Conservation (phyloP, 1,284 basidiomycete genomes). For the Tilletia horrida region DNA sequence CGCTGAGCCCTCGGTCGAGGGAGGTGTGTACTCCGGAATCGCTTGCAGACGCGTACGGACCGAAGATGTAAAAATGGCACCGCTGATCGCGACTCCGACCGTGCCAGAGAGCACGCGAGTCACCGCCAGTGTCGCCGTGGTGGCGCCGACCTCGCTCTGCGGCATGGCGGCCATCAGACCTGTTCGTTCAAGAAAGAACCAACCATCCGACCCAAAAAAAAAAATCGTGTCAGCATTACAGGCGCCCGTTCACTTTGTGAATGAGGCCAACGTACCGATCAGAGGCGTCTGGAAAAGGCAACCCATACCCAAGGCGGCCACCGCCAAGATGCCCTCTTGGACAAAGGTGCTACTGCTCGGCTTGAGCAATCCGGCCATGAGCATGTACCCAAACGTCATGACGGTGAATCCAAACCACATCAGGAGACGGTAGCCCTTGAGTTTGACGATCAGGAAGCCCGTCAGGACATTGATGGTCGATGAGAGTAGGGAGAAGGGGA, state of each 20-base stretch:
- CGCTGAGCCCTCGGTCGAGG: background rate
- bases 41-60: conserved; percentile 13
- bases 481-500: conserved; percentile 69
- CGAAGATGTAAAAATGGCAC: conserved; percentile 19
- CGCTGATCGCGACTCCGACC: conserved; percentile 15
- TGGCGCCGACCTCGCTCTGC: conserved; percentile 13
- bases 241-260: background rate
- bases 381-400: conserved; percentile 35
- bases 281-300: conserved; percentile 48
- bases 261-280: conserved; percentile 25
- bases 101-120: conserved; percentile 17
- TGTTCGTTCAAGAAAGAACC: background rate
- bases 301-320: conserved; percentile 42
- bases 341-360: conserved; percentile 25
- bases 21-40: conserved; percentile 18
- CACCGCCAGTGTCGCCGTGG: conserved; percentile 14
- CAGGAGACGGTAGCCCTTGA: conserved; percentile 65
- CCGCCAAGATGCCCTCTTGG: conserved; percentile 34
- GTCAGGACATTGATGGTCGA: conserved; percentile 63
- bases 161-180: conserved; percentile 20
- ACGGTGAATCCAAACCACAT: conserved; percentile 60
- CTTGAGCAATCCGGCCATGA: conserved; percentile 36
- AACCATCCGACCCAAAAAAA: background rate
- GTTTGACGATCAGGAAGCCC: conserved; percentile 65
- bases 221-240: background rate